These are phyloP conservation scores for Tetragonia tetragonoides DNA, from an alignment of 148 eudicot species.

Conservation along the genomic window DNA sequence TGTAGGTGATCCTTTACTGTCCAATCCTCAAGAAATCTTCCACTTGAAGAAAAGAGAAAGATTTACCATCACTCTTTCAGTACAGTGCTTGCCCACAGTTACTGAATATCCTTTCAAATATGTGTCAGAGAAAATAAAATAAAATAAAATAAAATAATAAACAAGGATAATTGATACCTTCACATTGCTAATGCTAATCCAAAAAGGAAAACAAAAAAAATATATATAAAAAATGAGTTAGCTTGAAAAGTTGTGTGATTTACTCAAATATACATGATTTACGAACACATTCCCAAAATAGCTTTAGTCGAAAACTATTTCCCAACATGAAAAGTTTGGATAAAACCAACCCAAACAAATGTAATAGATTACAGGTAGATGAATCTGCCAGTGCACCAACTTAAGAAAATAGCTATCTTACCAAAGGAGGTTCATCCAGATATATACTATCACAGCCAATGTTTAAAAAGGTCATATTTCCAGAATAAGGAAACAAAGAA, in stretches of 20 bases:
- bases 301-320: too few species aligned
- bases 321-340: neutral
- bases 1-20: constrained; percentile 49
- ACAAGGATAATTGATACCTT: too few species aligned
- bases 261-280: too few species aligned
- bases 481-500: neutral
- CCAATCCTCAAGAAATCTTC: constrained; percentile 44
- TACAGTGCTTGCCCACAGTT: constrained; percentile 12
- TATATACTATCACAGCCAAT: neutral
- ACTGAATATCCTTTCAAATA: too few species aligned
- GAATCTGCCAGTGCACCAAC: constrained; percentile 50
- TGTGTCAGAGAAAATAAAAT: neutral
- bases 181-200: too few species aligned
- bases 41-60: constrained; percentile 33
- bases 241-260: neutral
- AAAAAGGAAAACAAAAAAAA: neutral
- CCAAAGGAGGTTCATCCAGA: constrained; percentile 29
- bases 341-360: neutral
- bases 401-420: constrained; percentile 39
- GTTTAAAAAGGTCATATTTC: neutral
- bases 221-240: neutral
- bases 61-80: constrained; percentile 33
- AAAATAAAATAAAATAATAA: neutral
- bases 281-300: too few species aligned
- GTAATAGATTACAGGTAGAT: constrained; percentile 34